Evolutionary conservation across 768 basidiomycete genomes (phyloP).

Genomic region (Amanita pallidorosea): DNA sequence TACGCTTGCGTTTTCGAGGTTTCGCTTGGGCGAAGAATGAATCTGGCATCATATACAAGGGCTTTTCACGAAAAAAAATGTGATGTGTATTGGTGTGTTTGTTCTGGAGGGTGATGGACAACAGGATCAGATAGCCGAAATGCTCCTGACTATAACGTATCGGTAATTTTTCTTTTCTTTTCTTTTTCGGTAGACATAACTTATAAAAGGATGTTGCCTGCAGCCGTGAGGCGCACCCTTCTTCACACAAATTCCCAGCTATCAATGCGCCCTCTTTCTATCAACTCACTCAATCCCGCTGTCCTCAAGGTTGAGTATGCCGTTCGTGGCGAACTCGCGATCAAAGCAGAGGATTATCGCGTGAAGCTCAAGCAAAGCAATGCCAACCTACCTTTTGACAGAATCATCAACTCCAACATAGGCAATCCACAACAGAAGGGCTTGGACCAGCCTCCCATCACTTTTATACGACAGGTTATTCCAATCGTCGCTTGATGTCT

Average conservation of each 20-base stretch:
- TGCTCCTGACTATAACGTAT: too few species aligned
- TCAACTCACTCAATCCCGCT: slow-evolving; percentile 71
- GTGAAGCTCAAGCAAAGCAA: slow-evolving; percentile 51
- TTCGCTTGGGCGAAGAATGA: slow-evolving; percentile 64
- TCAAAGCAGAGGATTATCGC: slow-evolving; percentile 81
- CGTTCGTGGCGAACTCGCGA: slow-evolving; percentile 93
- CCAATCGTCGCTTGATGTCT: background rate
- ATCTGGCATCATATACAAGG: slow-evolving; percentile 54
- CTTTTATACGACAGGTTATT: slow-evolving; percentile 82
- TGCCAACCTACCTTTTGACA: slow-evolving; percentile 69
- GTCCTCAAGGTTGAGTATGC: slow-evolving; percentile 90
- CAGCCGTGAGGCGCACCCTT: slow-evolving; percentile 8
- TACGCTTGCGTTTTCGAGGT: slow-evolving; percentile 52
- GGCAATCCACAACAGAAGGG: slow-evolving; percentile 97
- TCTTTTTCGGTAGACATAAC: slow-evolving; percentile 9
- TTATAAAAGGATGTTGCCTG: slow-evolving; percentile 7
- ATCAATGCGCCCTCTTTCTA: slow-evolving; percentile 48
- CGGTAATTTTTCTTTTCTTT: background rate
- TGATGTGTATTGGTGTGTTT: background rate
- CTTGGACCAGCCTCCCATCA: slow-evolving; percentile 86
- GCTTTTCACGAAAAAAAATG: background rate
- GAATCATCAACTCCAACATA: slow-evolving; percentile 91
- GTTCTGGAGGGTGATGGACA: background rate
- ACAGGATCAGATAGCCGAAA: background rate
- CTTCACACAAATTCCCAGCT: slow-evolving; percentile 8